A percentile compares a stretch with the other conserved stretches of the same genome.
These are phyloP conservation scores for Saccharata proteae DNA, from an alignment of 2,329 filamentous ascomycete species.

Conservation along the genomic window DNA sequence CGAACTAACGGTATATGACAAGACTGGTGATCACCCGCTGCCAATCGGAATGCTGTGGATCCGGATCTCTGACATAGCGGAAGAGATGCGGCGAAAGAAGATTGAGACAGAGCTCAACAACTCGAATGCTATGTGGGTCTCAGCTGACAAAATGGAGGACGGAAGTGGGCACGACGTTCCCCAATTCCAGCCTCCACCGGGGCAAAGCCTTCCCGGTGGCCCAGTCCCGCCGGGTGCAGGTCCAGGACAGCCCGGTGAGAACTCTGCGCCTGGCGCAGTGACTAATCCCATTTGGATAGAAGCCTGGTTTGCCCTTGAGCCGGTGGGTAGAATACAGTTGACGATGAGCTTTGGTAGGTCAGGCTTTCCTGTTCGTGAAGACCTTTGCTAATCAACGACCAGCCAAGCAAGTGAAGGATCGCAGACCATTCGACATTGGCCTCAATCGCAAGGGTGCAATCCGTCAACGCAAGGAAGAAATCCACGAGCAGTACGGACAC, in stretches of 20 bases:
- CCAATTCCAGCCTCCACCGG: slow-evolving; percentile 40
- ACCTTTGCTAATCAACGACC: slow-evolving; percentile 14
- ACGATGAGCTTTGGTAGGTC: slow-evolving; percentile 66
- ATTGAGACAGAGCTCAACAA: slow-evolving; percentile 93
- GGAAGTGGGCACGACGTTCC: slow-evolving; percentile 36
- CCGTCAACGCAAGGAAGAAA: slow-evolving; percentile 92
- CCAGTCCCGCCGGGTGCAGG: slow-evolving; percentile 23
- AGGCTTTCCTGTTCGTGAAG: neutral
- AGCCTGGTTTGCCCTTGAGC: slow-evolving; percentile 94
- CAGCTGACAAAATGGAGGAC: slow-evolving; percentile 84
- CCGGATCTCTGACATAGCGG: slow-evolving; percentile 89
- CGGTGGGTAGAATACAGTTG: slow-evolving; percentile 82
- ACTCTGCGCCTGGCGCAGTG: slow-evolving; percentile 34
- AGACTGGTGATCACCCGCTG: slow-evolving; percentile 69
- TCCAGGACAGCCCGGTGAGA: slow-evolving; percentile 18
- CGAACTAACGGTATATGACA: slow-evolving; percentile 95
- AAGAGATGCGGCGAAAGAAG: slow-evolving; percentile 94
- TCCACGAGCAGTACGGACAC: slow-evolving; percentile 98
- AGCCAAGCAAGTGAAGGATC: slow-evolving; percentile 78
- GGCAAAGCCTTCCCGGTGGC: slow-evolving; percentile 23
- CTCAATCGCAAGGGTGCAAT: slow-evolving; percentile 92
- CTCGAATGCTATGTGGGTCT: slow-evolving; percentile 71
- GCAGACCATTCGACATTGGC: slow-evolving; percentile 73
- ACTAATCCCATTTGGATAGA: slow-evolving; percentile 55
- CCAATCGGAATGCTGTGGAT: slow-evolving; percentile 96